phyloP scores from a whole-genome alignment of 257 asterid species.

The Lavandula angustifolia region DNA sequence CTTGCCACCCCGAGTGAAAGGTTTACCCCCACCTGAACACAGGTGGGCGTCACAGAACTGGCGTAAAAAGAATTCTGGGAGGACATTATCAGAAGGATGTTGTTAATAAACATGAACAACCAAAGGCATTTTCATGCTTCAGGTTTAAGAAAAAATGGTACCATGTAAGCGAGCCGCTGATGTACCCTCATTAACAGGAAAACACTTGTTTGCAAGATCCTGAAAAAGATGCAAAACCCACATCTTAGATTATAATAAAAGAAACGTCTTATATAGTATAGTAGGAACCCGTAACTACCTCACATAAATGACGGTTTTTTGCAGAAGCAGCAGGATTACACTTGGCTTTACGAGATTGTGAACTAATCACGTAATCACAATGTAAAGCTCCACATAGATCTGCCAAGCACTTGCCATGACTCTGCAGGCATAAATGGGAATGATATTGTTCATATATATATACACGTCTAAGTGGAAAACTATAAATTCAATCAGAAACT shows the following conservation, averaged over 20 bases:
- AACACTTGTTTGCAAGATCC: slow-evolving; percentile 86
- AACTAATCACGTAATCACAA: slow-evolving; percentile 63
- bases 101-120: slow-evolving; percentile 24
- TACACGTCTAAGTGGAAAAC: neutral
- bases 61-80: slow-evolving; percentile 73
- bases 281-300: slow-evolving; percentile 49
- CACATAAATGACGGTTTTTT: slow-evolving; percentile 83
- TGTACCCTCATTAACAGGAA: slow-evolving; percentile 64
- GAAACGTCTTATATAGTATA: neutral
- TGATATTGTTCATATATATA: slow-evolving; percentile 11
- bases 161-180: slow-evolving; percentile 84
- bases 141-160: slow-evolving; percentile 33
- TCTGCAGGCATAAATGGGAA: slow-evolving; percentile 48
- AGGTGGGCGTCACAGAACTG: slow-evolving; percentile 94
- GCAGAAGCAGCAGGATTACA: slow-evolving; percentile 92
- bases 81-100: slow-evolving; percentile 29
- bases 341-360: slow-evolving; percentile 66
- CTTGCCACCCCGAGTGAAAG: slow-evolving; percentile 86
- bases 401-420: slow-evolving; percentile 85
- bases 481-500: slow-evolving; percentile 17
- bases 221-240: slow-evolving; percentile 32
- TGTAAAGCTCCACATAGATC: slow-evolving; percentile 92
- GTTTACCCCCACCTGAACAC: slow-evolving; percentile 66
- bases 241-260: too few species aligned
- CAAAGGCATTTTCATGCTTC: slow-evolving; percentile 12